A percentile compares a stretch with the other conserved stretches of the same genome.
Evolutionary conservation across 1,284 basidiomycete genomes (phyloP).

Genomic region (Ustilago lituana): DNA sequence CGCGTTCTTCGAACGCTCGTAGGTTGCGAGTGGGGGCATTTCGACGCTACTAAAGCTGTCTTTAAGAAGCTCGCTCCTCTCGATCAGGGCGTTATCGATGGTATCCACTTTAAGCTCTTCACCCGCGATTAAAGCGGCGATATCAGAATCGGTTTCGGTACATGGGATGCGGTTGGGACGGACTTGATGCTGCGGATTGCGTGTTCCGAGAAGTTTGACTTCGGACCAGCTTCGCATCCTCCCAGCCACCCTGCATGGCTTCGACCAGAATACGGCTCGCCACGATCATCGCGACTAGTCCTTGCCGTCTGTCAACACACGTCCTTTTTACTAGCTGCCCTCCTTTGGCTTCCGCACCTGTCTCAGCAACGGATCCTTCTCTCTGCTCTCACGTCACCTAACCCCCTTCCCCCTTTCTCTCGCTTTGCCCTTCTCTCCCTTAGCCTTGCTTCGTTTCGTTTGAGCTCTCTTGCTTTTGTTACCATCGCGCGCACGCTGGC

Average conservation of each 20-base stretch:
- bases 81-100: constrained; percentile 50
- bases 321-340: no score
- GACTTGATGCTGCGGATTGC: no score
- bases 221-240: no score
- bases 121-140: constrained; percentile 28
- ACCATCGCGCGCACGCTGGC: not conserved
- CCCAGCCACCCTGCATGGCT: no score
- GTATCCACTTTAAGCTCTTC: constrained; percentile 53
- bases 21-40: constrained; percentile 50
- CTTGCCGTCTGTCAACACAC: no score
- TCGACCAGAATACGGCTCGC: no score
- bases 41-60: constrained; percentile 56
- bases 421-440: not conserved
- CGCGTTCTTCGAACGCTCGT: not conserved
- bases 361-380: not conserved
- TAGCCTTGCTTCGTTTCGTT: not conserved
- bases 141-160: not conserved
- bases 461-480: not conserved
- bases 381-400: not conserved
- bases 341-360: no score
- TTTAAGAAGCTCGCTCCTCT: constrained; percentile 58
- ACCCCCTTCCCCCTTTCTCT: not conserved
- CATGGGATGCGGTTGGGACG: no score
- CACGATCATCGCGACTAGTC: no score
- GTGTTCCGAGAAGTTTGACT: no score